Evolutionary conservation across 2,329 filamentous ascomycete species (phyloP).

Genomic region (Colletotrichum incanum): DNA sequence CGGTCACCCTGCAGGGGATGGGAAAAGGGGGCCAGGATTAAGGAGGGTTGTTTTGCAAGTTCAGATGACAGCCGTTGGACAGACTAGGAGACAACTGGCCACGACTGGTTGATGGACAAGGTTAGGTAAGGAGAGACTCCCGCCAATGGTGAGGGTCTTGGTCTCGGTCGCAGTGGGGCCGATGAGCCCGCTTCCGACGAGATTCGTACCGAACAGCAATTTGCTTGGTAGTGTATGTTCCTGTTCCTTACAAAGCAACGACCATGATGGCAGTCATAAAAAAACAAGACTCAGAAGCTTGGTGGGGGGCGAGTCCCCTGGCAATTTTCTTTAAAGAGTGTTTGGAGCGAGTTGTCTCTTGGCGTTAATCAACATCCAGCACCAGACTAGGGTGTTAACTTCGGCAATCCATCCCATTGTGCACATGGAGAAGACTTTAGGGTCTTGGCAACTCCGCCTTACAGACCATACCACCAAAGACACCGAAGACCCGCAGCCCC

Average conservation of each 20-base stretch:
- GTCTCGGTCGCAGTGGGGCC: slow-evolving; percentile 34
- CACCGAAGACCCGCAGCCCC: background rate
- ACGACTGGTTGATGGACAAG: slow-evolving; percentile 13
- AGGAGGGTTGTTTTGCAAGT: slow-evolving; percentile 1
- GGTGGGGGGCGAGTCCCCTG: slow-evolving; percentile 24
- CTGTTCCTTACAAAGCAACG: background rate
- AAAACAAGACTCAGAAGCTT: background rate
- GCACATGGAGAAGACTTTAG: slow-evolving; percentile 20
- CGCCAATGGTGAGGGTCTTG: background rate
- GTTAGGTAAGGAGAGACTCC: slow-evolving; percentile 15
- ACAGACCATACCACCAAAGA: slow-evolving; percentile 19
- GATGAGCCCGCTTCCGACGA: slow-evolving; percentile 1
- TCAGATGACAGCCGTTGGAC: slow-evolving; percentile 25
- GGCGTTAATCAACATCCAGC: slow-evolving; percentile 39
- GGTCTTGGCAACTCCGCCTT: slow-evolving; percentile 41
- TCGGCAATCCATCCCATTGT: slow-evolving; percentile 35
- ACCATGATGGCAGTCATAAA: background rate
- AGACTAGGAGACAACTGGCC: background rate
- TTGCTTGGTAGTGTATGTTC: background rate
- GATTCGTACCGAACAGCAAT: background rate
- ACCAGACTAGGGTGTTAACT: slow-evolving; percentile 30
- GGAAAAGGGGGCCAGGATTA: background rate
- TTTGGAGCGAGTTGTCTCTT: slow-evolving; percentile 27
- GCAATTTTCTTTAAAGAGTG: slow-evolving; percentile 11
- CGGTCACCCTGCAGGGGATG: background rate